Percentiles rank a stretch among this genome's conserved stretches.
phyloP scores from a whole-genome alignment of 2,329 filamentous ascomycete species.

The Metarhizium sp. region DNA sequence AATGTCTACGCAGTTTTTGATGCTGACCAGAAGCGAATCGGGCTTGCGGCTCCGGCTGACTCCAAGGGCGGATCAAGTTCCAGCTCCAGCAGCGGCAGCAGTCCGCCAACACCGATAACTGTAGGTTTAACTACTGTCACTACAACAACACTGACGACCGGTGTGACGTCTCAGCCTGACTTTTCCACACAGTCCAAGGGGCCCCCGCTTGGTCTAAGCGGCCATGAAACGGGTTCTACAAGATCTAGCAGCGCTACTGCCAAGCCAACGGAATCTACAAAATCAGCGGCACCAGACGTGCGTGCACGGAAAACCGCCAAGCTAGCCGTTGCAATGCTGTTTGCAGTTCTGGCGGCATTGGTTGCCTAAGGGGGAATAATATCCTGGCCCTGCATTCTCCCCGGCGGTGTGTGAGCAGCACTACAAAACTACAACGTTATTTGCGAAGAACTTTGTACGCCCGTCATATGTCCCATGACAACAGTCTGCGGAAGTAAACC shows the following conservation, averaged over 20 bases:
- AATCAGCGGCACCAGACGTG: slow-evolving; percentile 6
- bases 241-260: not conserved
- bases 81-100: not conserved
- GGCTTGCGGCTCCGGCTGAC: slow-evolving; percentile 8
- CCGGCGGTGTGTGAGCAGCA: not conserved
- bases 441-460: too few relatives aligned
- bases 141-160: slow-evolving; percentile 1
- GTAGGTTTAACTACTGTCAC: not conserved
- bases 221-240: slow-evolving; percentile 10
- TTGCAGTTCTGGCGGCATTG: not conserved
- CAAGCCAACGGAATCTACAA: slow-evolving; percentile 6
- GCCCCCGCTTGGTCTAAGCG: slow-evolving; percentile 10
- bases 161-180: not conserved
- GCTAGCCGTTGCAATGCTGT: slow-evolving; percentile 1
- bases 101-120: not conserved
- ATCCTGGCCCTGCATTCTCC: not conserved
- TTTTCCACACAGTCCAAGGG: not conserved
- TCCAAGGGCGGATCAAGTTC: not conserved
- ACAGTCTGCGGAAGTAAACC: too few relatives aligned
- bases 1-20: slow-evolving; percentile 87
- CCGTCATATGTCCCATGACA: too few relatives aligned
- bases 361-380: not conserved
- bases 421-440: too few relatives aligned
- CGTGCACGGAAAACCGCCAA: not conserved
- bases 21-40: slow-evolving; percentile 56